Percentiles rank a stretch among this genome's conserved stretches.
These are phyloP conservation scores for Diplotaxis tenuifolia DNA, from an alignment of 345 rosid genomes.

Conservation along the genomic window DNA sequence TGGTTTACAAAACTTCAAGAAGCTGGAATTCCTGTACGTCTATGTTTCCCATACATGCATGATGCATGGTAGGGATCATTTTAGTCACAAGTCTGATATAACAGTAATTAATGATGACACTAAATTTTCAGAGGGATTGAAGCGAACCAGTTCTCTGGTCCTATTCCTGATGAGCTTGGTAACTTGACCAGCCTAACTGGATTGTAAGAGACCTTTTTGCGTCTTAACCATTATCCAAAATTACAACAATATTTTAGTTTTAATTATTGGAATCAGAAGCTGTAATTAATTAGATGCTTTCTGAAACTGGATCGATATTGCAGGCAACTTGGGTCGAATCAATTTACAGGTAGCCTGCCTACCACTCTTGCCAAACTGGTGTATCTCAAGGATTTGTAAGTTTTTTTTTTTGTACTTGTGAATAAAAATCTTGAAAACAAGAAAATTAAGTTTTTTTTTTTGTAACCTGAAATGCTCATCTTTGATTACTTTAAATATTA, in stretches of 20 bases:
- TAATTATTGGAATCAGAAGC: neutral
- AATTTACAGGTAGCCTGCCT: constrained; percentile 42
- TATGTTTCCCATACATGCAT: neutral
- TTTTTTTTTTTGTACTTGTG: neutral
- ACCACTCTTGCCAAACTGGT: constrained; percentile 28
- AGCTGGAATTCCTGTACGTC: constrained; percentile 45
- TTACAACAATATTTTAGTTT: neutral
- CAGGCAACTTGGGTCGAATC: constrained; percentile 47
- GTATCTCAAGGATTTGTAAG: constrained; percentile 25
- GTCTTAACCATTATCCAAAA: neutral
- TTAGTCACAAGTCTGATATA: neutral
- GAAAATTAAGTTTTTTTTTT: neutral
- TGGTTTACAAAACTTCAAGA: constrained; percentile 43
- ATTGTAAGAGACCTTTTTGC: constrained; percentile 38
- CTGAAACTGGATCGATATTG: neutral
- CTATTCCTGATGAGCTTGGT: constrained; percentile 49
- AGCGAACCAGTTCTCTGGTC: constrained; percentile 52
- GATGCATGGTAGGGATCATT: neutral
- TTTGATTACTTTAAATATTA: neutral
- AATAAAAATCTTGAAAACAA: neutral
- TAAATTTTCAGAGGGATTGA: constrained; percentile 43
- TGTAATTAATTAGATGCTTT: neutral
- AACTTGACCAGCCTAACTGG: constrained; percentile 38
- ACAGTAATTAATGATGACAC: neutral
- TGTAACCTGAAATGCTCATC: neutral